Conservation (phyloP, 768 basidiomycete genomes). For the Leccinum subgranulosum region DNA sequence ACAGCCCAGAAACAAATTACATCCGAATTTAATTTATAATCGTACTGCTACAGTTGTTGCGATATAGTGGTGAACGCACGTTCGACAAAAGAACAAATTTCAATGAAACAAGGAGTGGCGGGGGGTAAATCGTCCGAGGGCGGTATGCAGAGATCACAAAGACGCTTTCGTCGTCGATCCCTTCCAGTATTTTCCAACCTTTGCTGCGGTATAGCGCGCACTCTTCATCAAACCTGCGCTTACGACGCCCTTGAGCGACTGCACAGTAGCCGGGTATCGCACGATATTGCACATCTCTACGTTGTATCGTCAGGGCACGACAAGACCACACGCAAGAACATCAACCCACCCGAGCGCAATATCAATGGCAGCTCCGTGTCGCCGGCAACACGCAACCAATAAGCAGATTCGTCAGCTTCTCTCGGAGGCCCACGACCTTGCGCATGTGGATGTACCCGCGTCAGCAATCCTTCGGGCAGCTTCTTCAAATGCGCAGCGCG, state of each 20-base stretch:
- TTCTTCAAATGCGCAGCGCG: slow-evolving; percentile 74
- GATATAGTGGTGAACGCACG: slow-evolving; percentile 2
- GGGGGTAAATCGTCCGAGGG: not conserved
- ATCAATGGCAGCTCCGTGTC: slow-evolving; percentile 54
- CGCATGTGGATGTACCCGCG: slow-evolving; percentile 43
- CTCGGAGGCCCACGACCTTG: slow-evolving; percentile 33
- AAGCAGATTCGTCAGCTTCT: slow-evolving; percentile 69
- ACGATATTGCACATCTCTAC: slow-evolving; percentile 78
- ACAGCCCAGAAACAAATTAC: slow-evolving; percentile 10
- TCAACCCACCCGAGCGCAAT: slow-evolving; percentile 49
- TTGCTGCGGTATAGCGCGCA: slow-evolving; percentile 66
- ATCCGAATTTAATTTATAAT: slow-evolving; percentile 8
- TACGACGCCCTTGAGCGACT: slow-evolving; percentile 81
- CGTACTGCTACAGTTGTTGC: slow-evolving; percentile 18
- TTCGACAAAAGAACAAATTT: slow-evolving; percentile 1
- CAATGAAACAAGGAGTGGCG: slow-evolving; percentile 11
- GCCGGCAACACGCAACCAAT: slow-evolving; percentile 70
- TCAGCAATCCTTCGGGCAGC: slow-evolving; percentile 67
- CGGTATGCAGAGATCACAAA: slow-evolving; percentile 3
- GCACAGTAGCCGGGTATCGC: slow-evolving; percentile 76
- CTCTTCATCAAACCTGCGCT: slow-evolving; percentile 83
- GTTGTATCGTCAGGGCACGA: not conserved
- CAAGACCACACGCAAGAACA: not conserved
- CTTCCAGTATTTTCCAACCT: slow-evolving; percentile 84
- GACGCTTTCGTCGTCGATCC: slow-evolving; percentile 17